Evolutionary conservation across 352 stramenopile species (phyloP).

Genomic region (Globisporangium middletonii): DNA sequence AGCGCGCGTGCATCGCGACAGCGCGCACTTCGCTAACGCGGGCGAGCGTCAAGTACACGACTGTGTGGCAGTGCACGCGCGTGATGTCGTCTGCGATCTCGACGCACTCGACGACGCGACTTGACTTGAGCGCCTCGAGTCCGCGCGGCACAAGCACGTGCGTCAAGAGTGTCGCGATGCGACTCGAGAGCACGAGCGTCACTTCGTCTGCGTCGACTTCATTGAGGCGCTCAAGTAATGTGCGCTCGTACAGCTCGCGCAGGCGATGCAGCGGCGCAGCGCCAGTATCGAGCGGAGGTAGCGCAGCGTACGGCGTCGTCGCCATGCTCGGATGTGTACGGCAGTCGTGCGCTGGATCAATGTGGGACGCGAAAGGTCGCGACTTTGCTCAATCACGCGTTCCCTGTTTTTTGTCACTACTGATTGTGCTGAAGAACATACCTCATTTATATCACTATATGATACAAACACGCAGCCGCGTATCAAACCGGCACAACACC

Average conservation of each 20-base stretch:
- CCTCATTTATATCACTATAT: not conserved
- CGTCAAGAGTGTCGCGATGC: slow-evolving; percentile 48
- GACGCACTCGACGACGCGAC: slow-evolving; percentile 42
- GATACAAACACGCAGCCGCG: not conserved
- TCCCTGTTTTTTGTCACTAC: not conserved
- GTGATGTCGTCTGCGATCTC: slow-evolving; percentile 45
- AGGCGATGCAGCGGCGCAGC: slow-evolving; percentile 15
- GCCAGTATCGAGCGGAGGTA: slow-evolving; percentile 7
- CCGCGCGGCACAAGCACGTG: slow-evolving; percentile 47
- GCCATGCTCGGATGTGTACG: not conserved
- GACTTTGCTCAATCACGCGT: too few species aligned
- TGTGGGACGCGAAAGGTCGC: not conserved
- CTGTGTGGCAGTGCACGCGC: slow-evolving; percentile 18
- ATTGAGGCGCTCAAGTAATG: slow-evolving; percentile 32
- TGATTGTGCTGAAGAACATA: not conserved
- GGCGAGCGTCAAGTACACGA: slow-evolving; percentile 47
- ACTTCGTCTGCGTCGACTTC: slow-evolving; percentile 25
- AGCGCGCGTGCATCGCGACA: slow-evolving; percentile 33
- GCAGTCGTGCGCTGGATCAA: not conserved
- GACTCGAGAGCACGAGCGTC: slow-evolving; percentile 49
- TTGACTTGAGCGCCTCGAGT: slow-evolving; percentile 25
- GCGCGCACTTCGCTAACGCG: slow-evolving; percentile 36
- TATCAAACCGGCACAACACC: not conserved
- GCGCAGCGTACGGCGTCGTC: slow-evolving; percentile 2
- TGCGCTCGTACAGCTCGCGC: slow-evolving; percentile 35